phyloP scores from a whole-genome alignment of 148 eudicot genomes.

The Camellia sinensis region DNA sequence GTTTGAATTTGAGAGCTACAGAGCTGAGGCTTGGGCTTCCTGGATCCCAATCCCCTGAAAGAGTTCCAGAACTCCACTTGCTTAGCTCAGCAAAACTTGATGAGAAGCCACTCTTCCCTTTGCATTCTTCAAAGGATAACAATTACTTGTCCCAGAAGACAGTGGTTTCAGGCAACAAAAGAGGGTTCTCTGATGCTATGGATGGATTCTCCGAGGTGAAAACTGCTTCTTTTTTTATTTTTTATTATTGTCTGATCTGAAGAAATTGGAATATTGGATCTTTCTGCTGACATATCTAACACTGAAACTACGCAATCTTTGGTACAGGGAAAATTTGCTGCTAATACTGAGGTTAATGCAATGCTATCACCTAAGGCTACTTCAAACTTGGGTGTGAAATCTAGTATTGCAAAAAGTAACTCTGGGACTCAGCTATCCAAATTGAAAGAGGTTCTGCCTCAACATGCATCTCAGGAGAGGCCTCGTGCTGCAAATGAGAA shows the following conservation, averaged over 20 bases:
- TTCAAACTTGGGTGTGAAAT: slow-evolving; percentile 28
- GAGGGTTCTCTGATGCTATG: slow-evolving; percentile 54
- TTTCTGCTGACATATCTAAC: slow-evolving; percentile 18
- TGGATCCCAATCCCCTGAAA: slow-evolving; percentile 50
- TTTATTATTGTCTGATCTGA: neutral
- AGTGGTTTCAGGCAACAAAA: slow-evolving; percentile 49
- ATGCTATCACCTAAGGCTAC: slow-evolving; percentile 29
- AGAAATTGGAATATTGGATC: slow-evolving; percentile 13
- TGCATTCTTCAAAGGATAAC: slow-evolving; percentile 36
- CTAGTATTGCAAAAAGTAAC: slow-evolving; percentile 24
- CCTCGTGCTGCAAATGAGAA: slow-evolving; percentile 26
- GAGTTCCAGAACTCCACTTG: slow-evolving; percentile 29
- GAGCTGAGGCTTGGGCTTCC: slow-evolving; percentile 67
- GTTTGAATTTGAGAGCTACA: slow-evolving; percentile 57
- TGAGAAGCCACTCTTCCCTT: slow-evolving; percentile 51
- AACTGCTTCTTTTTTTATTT: slow-evolving; percentile 2
- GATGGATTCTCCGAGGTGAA: slow-evolving; percentile 36
- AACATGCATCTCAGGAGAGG: slow-evolving; percentile 30
- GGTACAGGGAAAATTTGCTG: slow-evolving; percentile 28
- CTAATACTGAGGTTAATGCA: slow-evolving; percentile 26
- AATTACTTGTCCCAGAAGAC: slow-evolving; percentile 29
- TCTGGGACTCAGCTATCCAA: slow-evolving; percentile 22
- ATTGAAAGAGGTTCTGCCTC: slow-evolving; percentile 28
- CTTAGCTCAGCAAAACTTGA: slow-evolving; percentile 28
- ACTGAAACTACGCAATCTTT: slow-evolving; percentile 10